Evolutionary conservation across 306 rosid genomes (phyloP), one percentile per base, ranked within the genome.

Genomic region (Lathyrus sativus): DNA sequence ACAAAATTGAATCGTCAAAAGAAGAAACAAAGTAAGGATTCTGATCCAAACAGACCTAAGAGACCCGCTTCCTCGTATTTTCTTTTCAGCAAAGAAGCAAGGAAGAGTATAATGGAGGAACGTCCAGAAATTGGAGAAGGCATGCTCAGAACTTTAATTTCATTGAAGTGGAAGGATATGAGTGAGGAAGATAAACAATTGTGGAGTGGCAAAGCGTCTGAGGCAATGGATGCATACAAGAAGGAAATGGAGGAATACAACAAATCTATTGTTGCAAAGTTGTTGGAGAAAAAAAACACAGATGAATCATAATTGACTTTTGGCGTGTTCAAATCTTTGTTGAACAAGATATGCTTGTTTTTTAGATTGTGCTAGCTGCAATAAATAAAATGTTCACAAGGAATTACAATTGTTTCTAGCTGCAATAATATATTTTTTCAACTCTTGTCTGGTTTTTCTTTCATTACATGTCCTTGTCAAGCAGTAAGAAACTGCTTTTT

Each of bases 161-260:
- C 97, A 0, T 75, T 93, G 61, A 87, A 87, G 80, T 93, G 99
- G 97, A 88, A 87, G 91, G 99, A 93, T 82, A 62, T 95, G 82
- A 84, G 64, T 9, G 99, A 90, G 69, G 90, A 74, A 74, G 92
- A 87, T 0, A 85, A 78, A 15, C 83, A 84, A 74, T 8, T 77
- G 0, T 93, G 92, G 96, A 95, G 83, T 66, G 87, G 81, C 1
- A 81, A 73, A 79, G 99, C 95, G 8, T 83, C 88, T 6, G 87
- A 85, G 70, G 89, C 97, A 33, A 95, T 95, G 97, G 91, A 87
- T 3, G 84, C 58, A 11, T 88, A 90, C 86, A 95, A 87, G 75
- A 88, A 87, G 76, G 97, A 88, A 65, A 7, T 84, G 70, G 95
- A 87, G 70, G 92, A 75, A 18, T 88, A 95, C 83, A 84, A 81